Base-by-base conservation (phyloP, 768 basidiomycete species). In the Naganishia friedmannii region DNA sequence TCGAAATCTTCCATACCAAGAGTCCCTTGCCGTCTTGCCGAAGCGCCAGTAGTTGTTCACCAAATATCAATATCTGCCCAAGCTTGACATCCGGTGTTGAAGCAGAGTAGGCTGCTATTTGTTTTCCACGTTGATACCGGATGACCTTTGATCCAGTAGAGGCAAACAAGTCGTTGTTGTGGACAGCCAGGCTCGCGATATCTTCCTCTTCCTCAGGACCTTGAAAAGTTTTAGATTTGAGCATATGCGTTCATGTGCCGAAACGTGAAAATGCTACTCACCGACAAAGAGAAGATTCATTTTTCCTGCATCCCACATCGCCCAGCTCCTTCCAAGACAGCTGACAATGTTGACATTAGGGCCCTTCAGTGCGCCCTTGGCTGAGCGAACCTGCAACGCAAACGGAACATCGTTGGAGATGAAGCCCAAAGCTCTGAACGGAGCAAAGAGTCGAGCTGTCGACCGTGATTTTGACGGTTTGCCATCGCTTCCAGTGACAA, bases 401-500 rank as follows among this genome's bases (percentile, higher is more conserved):
- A 95, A 92, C 12, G 94, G 93, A 29, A 94, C 85, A 82, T 89
- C 86, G 77, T 95, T 94, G 53, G 94, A 92, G 76, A 98, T 86
- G 69, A 93, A 86, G 31, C 96, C 95, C n/a, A 99, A 86, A 8
- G 93, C 93, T 70, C 96, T 87, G 78, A 98, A 99, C 3, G 96
- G 95, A 5, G 89, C 91, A 78, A 95, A 98, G 51, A 99, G 77
- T 31, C 76, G 70, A 34, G 77, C 73, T 72, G 56, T 53, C 28
- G 68, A 63, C 9, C 32, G 23, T 26, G 67, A 29, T 31, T 68
- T 69, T 60, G 51, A 19, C 13, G 56, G 17, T 69, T 60, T 45
- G 60, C 6, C 15, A 10, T 42, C 26, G 23, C 37, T 45, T 26
- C 39, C 60, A 1, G 60, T 12, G n/a, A 63, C n/a, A 19, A 63